Evolutionary conservation across 176 grass and related monocot species (phyloP), one percentile per base, ranked within the genome.

Genomic region (Aechmea fasciata): DNA sequence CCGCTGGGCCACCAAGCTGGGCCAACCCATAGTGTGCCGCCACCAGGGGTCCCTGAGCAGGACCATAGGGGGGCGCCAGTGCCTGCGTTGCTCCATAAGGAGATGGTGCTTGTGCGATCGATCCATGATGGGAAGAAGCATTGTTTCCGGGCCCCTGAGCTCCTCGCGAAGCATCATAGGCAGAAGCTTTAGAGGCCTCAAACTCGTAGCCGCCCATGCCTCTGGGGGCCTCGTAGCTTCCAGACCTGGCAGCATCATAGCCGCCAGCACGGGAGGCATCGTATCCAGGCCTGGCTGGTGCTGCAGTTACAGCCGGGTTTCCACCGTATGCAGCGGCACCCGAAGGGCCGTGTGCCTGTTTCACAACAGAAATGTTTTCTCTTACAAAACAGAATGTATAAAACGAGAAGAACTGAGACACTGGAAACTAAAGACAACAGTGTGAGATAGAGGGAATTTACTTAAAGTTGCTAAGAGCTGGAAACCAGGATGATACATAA

Each of bases 181-280:
- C 82, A 80, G 73, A 71, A 77, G 73, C 77, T 70, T 76, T 85
- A 14, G 78, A 33, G 62, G 73, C 53, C 3, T 87, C 85, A 41
- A 41, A 41, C 33, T 41, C 33, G 33, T 41, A 41, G 33, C 33
- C 33, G 33, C 33, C 33, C 33, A 41, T 41, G 33, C 76, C 77
- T 70, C 78, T 85, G 11, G 78, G 47, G 62, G 73, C 53, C 3
- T 87, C 85, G 57, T 77, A 87, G 41, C 75, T 73, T 73, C 62
- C 23, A 66, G 51, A 63, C 71, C 85, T 77, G 76, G 82, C 53
- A 77, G 74, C 63, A 85, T 88, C 79, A 80, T 83, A 72, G 48
- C 50, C 71, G 19, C 73, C 78, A 76, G 51, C 69, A 66, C 80
- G 72, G 0, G 75, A 81, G 76, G 77, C 74, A 79, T 20, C 73